Percentiles rank a stretch among this genome's conserved stretches.
Conservation (phyloP, 768 basidiomycete genomes). For the Hygrocybe coccinea region DNA sequence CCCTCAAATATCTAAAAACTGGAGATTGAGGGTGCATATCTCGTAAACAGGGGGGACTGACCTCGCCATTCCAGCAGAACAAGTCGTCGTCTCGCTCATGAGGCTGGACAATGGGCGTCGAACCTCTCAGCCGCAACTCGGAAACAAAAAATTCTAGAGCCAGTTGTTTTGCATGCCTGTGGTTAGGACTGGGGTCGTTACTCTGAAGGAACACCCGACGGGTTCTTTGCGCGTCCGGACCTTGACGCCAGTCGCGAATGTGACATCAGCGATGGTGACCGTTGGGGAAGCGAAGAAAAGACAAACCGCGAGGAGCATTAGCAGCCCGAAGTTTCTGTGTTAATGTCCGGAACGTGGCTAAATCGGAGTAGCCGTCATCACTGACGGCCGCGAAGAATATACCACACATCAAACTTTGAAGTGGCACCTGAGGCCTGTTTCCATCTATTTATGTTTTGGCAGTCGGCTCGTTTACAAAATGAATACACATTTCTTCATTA, state of each 20-base stretch:
- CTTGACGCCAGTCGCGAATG: conserved; percentile 31
- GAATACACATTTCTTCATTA: conserved; percentile 11
- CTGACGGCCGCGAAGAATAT: conserved; percentile 50
- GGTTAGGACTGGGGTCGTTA: conserved; percentile 3
- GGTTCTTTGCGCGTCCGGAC: conserved; percentile 58
- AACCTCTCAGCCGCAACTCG: conserved; percentile 70
- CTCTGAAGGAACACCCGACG: not conserved
- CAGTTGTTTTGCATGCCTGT: conserved; percentile 10
- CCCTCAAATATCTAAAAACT: conserved; percentile 68
- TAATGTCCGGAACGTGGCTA: conserved; percentile 17
- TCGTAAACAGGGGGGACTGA: conserved; percentile 20
- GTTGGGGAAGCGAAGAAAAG: not conserved
- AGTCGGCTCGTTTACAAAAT: too few species aligned
- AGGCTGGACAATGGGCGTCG: conserved; percentile 57
- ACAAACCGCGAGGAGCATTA: conserved; percentile 59
- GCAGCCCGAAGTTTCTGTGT: conserved; percentile 36
- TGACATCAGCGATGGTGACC: not conserved
- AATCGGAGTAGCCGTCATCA: conserved; percentile 10
- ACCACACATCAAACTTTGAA: conserved; percentile 73
- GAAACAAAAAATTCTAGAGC: conserved; percentile 63
- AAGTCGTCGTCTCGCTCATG: conserved; percentile 54
- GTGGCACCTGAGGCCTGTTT: conserved; percentile 1
- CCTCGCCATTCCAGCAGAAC: conserved; percentile 87
- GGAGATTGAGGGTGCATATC: not conserved
- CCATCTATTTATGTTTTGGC: too few species aligned